Evolutionary conservation across 345 rosid species (phyloP).

Genomic region (Schrenkiella parvula): DNA sequence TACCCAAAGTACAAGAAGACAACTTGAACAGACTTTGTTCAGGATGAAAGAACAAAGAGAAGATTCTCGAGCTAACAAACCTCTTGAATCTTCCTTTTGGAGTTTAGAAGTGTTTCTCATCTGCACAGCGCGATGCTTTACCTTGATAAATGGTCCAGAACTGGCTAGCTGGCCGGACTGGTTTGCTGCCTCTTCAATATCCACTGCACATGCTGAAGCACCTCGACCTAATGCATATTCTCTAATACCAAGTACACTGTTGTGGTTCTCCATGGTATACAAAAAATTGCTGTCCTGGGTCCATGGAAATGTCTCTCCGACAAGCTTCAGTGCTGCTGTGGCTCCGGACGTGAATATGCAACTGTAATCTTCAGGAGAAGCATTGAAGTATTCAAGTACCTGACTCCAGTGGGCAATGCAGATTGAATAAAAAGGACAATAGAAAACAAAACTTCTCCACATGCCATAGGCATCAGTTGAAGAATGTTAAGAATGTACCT

Average conservation of each 20-base stretch:
- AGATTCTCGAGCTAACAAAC: conserved; percentile 34
- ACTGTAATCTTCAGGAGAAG: conserved; percentile 72
- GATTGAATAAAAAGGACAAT: conserved; percentile 4
- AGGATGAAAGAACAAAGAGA: background rate
- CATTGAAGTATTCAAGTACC: conserved; percentile 91
- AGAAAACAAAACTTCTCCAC: background rate
- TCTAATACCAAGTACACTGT: conserved; percentile 96
- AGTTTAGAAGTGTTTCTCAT: conserved; percentile 43
- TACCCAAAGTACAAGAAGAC: background rate
- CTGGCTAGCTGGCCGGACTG: conserved; percentile 24
- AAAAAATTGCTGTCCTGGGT: conserved; percentile 53
- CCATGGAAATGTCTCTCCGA: conserved; percentile 98
- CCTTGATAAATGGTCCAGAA: conserved; percentile 35
- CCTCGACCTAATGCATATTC: conserved; percentile 93
- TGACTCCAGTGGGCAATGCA: conserved; percentile 23
- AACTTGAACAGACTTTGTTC: conserved; percentile 5
- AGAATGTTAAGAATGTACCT: conserved; percentile 43
- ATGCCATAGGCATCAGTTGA: background rate
- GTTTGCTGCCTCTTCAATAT: conserved; percentile 49
- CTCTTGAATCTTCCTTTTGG: conserved; percentile 36
- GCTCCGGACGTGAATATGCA: conserved; percentile 98
- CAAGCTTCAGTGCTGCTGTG: conserved; percentile 83
- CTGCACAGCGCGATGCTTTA: conserved; percentile 51
- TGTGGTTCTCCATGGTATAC: conserved; percentile 94
- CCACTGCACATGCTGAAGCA: conserved; percentile 78